A percentile compares a stretch with the other conserved stretches of the same genome.
Conservation (phyloP, 1,139 yeast species). For the Scheffersomyces lignicola region DNA sequence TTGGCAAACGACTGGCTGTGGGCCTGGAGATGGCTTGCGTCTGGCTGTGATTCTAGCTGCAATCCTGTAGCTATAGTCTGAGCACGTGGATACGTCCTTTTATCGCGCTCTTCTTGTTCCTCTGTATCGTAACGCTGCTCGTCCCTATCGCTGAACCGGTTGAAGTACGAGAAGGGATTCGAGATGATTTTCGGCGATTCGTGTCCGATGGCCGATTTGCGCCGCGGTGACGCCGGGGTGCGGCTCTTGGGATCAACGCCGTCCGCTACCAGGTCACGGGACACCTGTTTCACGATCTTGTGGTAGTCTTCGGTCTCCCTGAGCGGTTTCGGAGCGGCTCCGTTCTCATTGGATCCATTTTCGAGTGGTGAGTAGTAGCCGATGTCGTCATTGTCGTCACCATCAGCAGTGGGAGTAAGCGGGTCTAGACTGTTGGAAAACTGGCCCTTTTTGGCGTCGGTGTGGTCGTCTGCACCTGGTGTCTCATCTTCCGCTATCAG, state of each 20-base stretch:
- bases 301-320: neutral
- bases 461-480: too few relatives aligned
- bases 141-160: slow-evolving; percentile 20
- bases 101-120: slow-evolving; percentile 22
- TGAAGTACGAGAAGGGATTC: slow-evolving; percentile 30
- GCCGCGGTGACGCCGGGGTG: slow-evolving; percentile 1
- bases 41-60: slow-evolving; percentile 7
- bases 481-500: too few relatives aligned
- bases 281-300: neutral
- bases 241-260: neutral
- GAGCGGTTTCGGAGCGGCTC: neutral
- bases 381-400: too few relatives aligned
- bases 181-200: slow-evolving; percentile 25
- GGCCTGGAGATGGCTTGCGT: slow-evolving; percentile 5
- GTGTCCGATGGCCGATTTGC: slow-evolving; percentile 9
- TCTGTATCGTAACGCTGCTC: slow-evolving; percentile 28
- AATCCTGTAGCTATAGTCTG: slow-evolving; percentile 7
- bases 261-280: neutral
- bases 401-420: too few relatives aligned
- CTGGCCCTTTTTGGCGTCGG: too few relatives aligned
- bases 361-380: too few relatives aligned
- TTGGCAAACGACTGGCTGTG: slow-evolving; percentile 13
- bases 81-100: slow-evolving; percentile 10
- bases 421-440: too few relatives aligned
- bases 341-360: too few relatives aligned